Conservation (phyloP, 2,329 filamentous ascomycete genomes). For the Arthrobotrys sinensis region DNA sequence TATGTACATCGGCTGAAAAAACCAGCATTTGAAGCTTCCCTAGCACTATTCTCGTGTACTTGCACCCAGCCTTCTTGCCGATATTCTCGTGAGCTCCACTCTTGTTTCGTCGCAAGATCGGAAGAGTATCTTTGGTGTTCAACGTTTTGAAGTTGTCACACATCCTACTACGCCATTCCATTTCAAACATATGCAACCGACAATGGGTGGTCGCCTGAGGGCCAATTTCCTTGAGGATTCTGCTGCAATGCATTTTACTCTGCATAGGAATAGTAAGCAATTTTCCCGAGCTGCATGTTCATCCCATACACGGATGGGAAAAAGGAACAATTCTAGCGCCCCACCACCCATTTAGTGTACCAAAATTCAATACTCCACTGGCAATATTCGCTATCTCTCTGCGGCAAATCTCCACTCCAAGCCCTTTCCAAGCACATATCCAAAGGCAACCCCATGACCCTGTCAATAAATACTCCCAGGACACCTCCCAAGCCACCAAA, state of each 20-base stretch:
- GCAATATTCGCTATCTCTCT: slow-evolving; percentile 32
- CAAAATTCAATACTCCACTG: slow-evolving; percentile 25
- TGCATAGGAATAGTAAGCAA: slow-evolving; percentile 36
- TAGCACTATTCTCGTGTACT: slow-evolving; percentile 17
- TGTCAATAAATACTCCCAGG: slow-evolving; percentile 45
- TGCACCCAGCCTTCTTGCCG: slow-evolving; percentile 32
- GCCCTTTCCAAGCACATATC: slow-evolving; percentile 25
- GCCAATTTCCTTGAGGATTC: slow-evolving; percentile 34
- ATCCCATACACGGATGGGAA: background rate
- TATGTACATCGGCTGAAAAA: slow-evolving; percentile 39
- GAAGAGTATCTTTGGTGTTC: slow-evolving; percentile 46
- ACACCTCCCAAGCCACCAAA: slow-evolving; percentile 53
- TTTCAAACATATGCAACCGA: slow-evolving; percentile 57
- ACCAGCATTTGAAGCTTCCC: slow-evolving; percentile 8
- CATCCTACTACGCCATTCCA: slow-evolving; percentile 40
- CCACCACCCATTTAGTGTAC: slow-evolving; percentile 42
- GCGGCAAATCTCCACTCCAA: slow-evolving; percentile 54
- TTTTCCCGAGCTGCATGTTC: slow-evolving; percentile 30
- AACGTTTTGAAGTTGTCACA: slow-evolving; percentile 48
- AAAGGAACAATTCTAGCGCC: slow-evolving; percentile 32
- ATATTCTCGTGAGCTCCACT: slow-evolving; percentile 43
- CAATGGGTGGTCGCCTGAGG: slow-evolving; percentile 48
- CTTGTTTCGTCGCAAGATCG: slow-evolving; percentile 59
- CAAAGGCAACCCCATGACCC: slow-evolving; percentile 27
- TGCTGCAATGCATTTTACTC: slow-evolving; percentile 32